A percentile compares a stretch with the other conserved stretches of the same genome.
Evolutionary conservation across 345 rosid genomes (phyloP).

Genomic region (Lepidium africanum): DNA sequence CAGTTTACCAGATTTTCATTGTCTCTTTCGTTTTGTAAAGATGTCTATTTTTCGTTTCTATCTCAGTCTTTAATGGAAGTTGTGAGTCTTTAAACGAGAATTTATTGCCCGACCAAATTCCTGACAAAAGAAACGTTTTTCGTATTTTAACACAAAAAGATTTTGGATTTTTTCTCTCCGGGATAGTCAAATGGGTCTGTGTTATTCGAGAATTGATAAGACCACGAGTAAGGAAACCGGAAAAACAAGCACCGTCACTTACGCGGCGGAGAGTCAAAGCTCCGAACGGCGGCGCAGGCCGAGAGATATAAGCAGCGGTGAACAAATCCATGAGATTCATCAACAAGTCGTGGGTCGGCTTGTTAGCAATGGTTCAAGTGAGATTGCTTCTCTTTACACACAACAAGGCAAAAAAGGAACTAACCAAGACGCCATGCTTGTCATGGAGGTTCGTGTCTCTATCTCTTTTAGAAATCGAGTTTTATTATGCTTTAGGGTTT

Average conservation of each 20-base stretch:
- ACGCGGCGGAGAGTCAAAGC: conserved; percentile 24
- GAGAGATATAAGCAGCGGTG: conserved; percentile 24
- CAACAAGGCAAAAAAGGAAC: conserved; percentile 95
- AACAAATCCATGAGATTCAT: conserved; percentile 32
- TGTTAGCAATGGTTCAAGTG: conserved; percentile 51
- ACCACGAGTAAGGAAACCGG: conserved; percentile 20
- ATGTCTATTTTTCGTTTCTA: neutral
- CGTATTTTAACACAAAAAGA: neutral
- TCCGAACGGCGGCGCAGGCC: conserved; percentile 39
- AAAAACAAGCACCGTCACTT: neutral
- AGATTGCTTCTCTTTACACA: conserved; percentile 64
- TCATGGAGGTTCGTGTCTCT: conserved; percentile 70
- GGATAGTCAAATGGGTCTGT: conserved; percentile 51
- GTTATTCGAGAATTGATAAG: conserved; percentile 39
- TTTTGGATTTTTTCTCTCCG: neutral
- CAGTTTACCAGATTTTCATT: conserved; percentile 12
- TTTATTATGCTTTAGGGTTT: neutral
- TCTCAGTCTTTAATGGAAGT: neutral
- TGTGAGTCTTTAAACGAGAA: conserved; percentile 4
- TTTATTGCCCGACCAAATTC: conserved; percentile 12
- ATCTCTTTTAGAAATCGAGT: neutral
- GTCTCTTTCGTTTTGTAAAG: neutral
- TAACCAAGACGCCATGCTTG: conserved; percentile 96
- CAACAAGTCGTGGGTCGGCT: conserved; percentile 52
- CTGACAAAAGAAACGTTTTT: neutral